A percentile compares a stretch with the other conserved stretches of the same genome.
These are phyloP conservation scores for Seminavis robusta DNA, from an alignment of 108 stramenopile species.

Conservation along the genomic window DNA sequence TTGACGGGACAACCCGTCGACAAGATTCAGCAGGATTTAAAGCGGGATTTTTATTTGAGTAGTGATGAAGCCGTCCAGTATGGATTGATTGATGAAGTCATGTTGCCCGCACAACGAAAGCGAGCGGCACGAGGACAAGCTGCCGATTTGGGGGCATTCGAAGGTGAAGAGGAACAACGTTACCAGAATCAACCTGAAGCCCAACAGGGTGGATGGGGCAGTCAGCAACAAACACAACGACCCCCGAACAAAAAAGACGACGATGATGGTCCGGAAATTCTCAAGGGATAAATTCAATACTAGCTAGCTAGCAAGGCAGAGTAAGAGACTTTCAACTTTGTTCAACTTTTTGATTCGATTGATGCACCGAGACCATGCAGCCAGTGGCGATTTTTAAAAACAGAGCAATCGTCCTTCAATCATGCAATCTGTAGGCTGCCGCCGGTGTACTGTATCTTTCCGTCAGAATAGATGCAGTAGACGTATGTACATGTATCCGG, in stretches of 20 bases:
- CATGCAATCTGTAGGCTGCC: too few species aligned
- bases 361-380: too few species aligned
- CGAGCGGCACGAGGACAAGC: constrained; percentile 46
- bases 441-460: too few species aligned
- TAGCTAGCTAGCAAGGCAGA: too few species aligned
- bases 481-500: too few species aligned
- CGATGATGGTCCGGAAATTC: constrained; percentile 57
- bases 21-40: constrained; percentile 76
- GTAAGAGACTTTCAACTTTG: too few species aligned
- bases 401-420: too few species aligned
- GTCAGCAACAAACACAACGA: constrained; percentile 18
- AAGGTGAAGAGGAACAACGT: constrained; percentile 68
- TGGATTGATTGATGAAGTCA: constrained; percentile 82
- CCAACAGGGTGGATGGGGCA: constrained; percentile 46
- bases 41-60: constrained; percentile 92
- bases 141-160: constrained; percentile 74
- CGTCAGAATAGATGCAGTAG: too few species aligned
- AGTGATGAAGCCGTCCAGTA: constrained; percentile 88
- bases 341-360: too few species aligned
- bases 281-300: constrained; percentile 69
- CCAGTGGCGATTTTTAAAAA: too few species aligned
- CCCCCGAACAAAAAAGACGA: constrained; percentile 32
- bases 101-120: constrained; percentile 61
- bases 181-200: constrained; percentile 54
- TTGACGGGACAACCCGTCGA: constrained; percentile 80